Conservation (phyloP, 371 early-diverging fungal species). For the Fennellomyces sp. region DNA sequence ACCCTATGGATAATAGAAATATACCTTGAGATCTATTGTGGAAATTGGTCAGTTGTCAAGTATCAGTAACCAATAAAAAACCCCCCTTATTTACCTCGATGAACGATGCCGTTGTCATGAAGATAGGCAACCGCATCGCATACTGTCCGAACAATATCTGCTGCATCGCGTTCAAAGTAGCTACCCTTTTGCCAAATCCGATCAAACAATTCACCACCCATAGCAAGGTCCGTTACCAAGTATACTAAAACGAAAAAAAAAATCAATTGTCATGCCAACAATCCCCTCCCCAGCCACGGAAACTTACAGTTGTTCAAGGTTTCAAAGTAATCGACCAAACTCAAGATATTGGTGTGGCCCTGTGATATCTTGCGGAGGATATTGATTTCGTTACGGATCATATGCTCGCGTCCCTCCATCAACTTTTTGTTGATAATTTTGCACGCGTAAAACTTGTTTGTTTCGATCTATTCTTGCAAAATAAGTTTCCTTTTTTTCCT, state of each 20-base stretch:
- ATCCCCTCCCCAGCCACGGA: neutral
- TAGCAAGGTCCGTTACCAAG: constrained; percentile 87
- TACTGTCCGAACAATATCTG: constrained; percentile 75
- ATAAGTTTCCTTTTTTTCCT: too few relatives aligned
- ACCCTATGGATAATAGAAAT: neutral
- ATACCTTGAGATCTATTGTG: constrained; percentile 30
- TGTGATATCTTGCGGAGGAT: constrained; percentile 83
- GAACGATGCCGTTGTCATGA: constrained; percentile 86
- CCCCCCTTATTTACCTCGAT: constrained; percentile 66
- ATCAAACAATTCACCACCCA: constrained; percentile 92
- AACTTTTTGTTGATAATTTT: constrained; percentile 91
- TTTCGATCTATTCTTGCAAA: constrained; percentile 78
- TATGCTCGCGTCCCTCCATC: constrained; percentile 87
- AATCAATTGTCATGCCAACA: neutral
- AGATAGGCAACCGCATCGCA: constrained; percentile 81
- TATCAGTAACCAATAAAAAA: neutral
- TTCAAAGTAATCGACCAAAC: constrained; percentile 91
- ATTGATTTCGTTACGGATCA: constrained; percentile 91
- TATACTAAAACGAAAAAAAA: constrained; percentile 62
- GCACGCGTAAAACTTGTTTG: constrained; percentile 85
- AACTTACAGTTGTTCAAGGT: constrained; percentile 82
- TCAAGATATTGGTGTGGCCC: constrained; percentile 86
- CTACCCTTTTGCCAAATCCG: constrained; percentile 80
- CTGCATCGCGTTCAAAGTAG: constrained; percentile 90
- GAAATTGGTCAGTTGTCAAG: neutral